These are phyloP conservation scores for Hippophae rhamnoides DNA, from an alignment of 306 rosid genomes.

Conservation along the genomic window DNA sequence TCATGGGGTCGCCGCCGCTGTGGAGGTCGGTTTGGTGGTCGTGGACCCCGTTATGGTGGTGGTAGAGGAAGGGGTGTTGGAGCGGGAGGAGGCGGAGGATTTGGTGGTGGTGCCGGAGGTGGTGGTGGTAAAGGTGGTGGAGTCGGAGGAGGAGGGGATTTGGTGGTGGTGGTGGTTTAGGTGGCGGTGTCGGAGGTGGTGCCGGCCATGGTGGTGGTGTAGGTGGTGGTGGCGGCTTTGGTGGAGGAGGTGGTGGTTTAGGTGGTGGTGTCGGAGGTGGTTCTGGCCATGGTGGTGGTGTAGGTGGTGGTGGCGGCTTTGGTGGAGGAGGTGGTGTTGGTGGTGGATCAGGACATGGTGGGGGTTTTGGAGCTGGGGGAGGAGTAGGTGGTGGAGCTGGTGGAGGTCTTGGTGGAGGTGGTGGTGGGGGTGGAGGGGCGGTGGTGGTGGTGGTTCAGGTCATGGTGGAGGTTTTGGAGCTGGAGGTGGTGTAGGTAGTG, in stretches of 20 bases:
- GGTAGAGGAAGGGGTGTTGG: neutral
- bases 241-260: conserved; percentile 13
- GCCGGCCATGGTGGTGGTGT: conserved; percentile 10
- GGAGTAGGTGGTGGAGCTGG: conserved; percentile 6
- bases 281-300: conserved; percentile 18
- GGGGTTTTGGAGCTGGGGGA: neutral
- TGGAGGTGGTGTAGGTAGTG: conserved; percentile 11
- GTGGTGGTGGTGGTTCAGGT: conserved; percentile 10
- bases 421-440: conserved; percentile 18
- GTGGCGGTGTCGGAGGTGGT: conserved; percentile 5
- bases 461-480: conserved; percentile 12
- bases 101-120: conserved; percentile 1
- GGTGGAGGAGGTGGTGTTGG: conserved; percentile 12
- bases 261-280: conserved; percentile 5
- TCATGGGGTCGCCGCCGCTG: conserved; percentile 43
- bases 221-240: conserved; percentile 14
- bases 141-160: conserved; percentile 8
- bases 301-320: neutral
- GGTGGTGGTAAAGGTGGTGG: conserved; percentile 8
- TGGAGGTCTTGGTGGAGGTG: conserved; percentile 11
- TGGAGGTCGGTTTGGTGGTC: neutral
- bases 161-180: conserved; percentile 8
- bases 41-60: neutral
- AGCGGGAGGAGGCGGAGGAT: conserved; percentile 6
- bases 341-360: neutral